phyloP scores from a whole-genome alignment of 352 stramenopile genomes.

The Plasmopara viticola region DNA sequence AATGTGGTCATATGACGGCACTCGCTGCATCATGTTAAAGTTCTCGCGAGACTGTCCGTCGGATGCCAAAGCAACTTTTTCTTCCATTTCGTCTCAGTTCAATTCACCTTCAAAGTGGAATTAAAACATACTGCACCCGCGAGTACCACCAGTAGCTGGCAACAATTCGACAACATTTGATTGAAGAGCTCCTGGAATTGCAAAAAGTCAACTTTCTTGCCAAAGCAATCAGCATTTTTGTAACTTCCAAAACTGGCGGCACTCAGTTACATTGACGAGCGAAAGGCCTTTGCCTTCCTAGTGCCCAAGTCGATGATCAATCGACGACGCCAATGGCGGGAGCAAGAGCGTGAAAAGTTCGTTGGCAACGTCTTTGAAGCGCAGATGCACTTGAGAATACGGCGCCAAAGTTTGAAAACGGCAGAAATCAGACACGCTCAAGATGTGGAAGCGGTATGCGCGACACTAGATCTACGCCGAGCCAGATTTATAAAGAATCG shows the following conservation, averaged over 20 bases:
- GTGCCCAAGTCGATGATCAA: conserved; percentile 20
- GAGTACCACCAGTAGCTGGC: conserved; percentile 11
- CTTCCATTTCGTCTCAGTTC: conserved; percentile 7
- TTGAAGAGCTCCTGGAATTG: conserved; percentile 9
- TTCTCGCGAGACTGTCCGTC: too few relatives aligned
- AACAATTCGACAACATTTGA: conserved; percentile 1
- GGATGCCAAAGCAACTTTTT: not conserved
- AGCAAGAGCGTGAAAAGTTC: conserved; percentile 13
- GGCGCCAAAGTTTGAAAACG: conserved; percentile 25
- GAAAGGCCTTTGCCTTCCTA: conserved; percentile 29
- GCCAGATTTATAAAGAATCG: conserved; percentile 7
- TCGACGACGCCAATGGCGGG: conserved; percentile 11
- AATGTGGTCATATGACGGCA: too few relatives aligned
- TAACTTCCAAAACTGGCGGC: conserved; percentile 12
- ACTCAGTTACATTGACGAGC: conserved; percentile 21
- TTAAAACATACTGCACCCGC: conserved; percentile 2
- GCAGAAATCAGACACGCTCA: conserved; percentile 3
- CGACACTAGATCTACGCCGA: conserved; percentile 20
- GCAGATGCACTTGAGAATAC: conserved; percentile 24
- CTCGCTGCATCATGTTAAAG: too few relatives aligned
- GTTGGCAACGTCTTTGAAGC: conserved; percentile 24
- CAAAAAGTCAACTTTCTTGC: conserved; percentile 8
- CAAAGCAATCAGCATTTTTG: not conserved
- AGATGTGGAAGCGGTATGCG: conserved; percentile 13
- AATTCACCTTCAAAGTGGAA: conserved; percentile 6